Evolutionary conservation across 2,329 filamentous ascomycete genomes (phyloP).

Genomic region (Colletotrichum sp.): DNA sequence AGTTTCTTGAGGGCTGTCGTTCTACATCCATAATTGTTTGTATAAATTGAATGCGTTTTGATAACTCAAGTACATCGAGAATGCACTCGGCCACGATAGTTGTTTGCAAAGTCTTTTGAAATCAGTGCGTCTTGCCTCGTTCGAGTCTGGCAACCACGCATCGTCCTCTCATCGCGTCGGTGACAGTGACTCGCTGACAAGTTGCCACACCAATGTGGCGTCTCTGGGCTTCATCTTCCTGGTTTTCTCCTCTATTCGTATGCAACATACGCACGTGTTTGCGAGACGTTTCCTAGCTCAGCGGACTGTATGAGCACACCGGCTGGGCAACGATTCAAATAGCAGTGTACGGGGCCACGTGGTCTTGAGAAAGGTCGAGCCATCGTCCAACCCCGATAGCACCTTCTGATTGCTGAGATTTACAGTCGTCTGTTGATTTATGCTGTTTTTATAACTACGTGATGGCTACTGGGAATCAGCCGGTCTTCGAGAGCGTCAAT

Average conservation of each 20-base stretch:
- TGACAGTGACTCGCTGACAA: too few relatives aligned
- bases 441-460: neutral
- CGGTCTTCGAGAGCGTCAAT: rapidly evolving
- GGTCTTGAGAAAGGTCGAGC: neutral
- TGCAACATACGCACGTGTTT: rapidly evolving
- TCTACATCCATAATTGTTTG: rapidly evolving
- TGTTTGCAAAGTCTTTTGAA: neutral
- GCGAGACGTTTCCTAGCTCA: neutral
- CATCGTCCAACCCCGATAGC: too few relatives aligned
- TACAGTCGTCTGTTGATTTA: rapidly evolving
- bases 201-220: too few relatives aligned
- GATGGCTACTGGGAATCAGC: rapidly evolving
- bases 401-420: neutral
- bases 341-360: neutral
- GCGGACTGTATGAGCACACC: neutral
- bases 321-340: neutral
- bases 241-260: neutral
- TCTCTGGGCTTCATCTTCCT: neutral
- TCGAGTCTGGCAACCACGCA: neutral
- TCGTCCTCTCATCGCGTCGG: neutral
- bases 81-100: rapidly evolving
- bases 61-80: neutral
- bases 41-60: neutral
- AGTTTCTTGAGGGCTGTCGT: rapidly evolving
- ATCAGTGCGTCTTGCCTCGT: neutral